Percentiles rank a stretch among this genome's conserved stretches.
phyloP scores from a whole-genome alignment of 306 rosid species.

The Sophora flavescens region DNA sequence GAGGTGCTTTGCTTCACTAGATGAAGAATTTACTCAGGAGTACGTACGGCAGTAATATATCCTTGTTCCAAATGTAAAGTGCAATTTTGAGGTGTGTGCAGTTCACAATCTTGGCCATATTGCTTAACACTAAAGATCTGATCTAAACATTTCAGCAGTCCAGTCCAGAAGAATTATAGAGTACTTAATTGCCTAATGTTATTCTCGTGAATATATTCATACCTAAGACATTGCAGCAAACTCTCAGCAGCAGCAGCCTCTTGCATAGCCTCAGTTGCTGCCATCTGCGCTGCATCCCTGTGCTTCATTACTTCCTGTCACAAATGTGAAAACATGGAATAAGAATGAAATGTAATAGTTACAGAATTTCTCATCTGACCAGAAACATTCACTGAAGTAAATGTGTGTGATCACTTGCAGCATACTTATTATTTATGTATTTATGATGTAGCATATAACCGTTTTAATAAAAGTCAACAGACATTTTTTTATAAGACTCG shows the following conservation, averaged over 20 bases:
- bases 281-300: conserved; percentile 91
- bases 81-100: conserved; percentile 3
- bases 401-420: neutral
- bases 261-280: conserved; percentile 92
- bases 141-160: conserved; percentile 31
- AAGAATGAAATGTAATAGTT: conserved; percentile 35
- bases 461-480: neutral
- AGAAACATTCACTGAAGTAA: conserved; percentile 10
- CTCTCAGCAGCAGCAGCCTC: conserved; percentile 94
- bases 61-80: conserved; percentile 27
- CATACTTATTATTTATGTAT: neutral
- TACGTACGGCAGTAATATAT: conserved; percentile 9
- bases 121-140: neutral
- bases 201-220: conserved; percentile 35
- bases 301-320: conserved; percentile 87
- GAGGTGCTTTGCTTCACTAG: conserved; percentile 15
- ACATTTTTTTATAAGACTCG: neutral
- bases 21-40: conserved; percentile 9
- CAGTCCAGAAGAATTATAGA: conserved; percentile 18
- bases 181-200: conserved; percentile 27
- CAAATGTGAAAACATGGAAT: conserved; percentile 34
- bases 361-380: conserved; percentile 19
- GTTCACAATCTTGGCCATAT: conserved; percentile 2
- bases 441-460: neutral
- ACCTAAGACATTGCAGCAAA: conserved; percentile 90